Evolutionary conservation across 306 rosid species (phyloP), one percentile per base, ranked within the genome.

Genomic region (Cicer judaicum): DNA sequence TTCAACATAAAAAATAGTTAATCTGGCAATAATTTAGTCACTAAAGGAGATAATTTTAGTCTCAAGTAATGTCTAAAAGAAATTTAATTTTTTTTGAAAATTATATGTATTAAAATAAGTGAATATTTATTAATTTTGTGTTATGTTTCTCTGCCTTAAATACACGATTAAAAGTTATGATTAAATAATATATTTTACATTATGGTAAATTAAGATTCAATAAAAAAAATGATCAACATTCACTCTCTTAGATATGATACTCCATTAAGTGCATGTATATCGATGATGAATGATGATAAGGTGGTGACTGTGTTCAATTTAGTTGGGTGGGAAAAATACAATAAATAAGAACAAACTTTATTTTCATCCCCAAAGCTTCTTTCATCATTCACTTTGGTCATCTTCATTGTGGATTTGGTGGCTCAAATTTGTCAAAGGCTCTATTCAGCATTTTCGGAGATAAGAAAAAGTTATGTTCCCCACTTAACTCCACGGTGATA

Each of bases 381-480:
- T 74, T 59, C 80, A 80, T 76, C 85, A 87, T 85, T 85, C 76
- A 83, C 87, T 59, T 69, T 49, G 6, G 64, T 59, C 80, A 80
- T 78, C 55, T 54, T 63, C 52, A 29, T 68, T 74, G 82, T 82
- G 84, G 84, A 71, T 77, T 78, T 57, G 73, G 78, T 81, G 72
- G 76, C 57, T 72, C 73, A 75, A 73, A 50, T 76, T 83, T 68
- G 83, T 87, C 94, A 85, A 85, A 85, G 60, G 72, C 66, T 63
- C 76, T 62, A 76, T 75, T 87, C 89, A 86, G 84, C 86, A 61
- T 77, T 78, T 82, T 88, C 64, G 85, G 89, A 81, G 85, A 83
- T 86, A 81, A 52, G 53, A 79, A 75, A 82, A 86, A 83, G 78
- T 78, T 85, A 63, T 81, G 91, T 77, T 82, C 85, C 89, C 93